Base-by-base conservation (phyloP, 2,329 filamentous ascomycete species). In the Phialemoniopsis sp. region DNA sequence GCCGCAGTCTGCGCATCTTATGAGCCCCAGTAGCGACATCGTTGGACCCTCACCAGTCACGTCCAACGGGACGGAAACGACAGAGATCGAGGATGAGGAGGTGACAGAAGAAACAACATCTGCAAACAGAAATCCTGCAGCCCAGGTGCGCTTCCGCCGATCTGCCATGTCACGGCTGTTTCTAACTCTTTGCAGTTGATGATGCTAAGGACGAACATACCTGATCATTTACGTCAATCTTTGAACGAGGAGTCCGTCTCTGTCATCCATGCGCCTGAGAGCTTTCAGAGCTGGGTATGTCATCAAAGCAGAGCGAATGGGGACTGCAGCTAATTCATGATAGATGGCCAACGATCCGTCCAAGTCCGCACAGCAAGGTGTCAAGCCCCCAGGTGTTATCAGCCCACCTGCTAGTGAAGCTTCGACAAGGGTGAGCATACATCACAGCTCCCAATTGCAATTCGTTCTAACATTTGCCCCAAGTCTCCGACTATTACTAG, bases 231-330 rank as follows among this genome's bases (percentile, higher is more conserved):
- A 58, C 67, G 81, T 56, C 72, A 73, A 37, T 66, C 67, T 38
- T 75, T 76, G 17, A 82, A 81, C 45, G 88, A 95, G 48, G 88
- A 90, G 49, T 84, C 89, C 17, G 76, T 88, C 38, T 96, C 90
- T 2, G 90, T 95, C 39, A 95, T 96, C 50, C 90, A 95, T 69
- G 88, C 87, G 13, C 89, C 90, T 0, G 75, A 88, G 47, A 87
- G 85, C 45, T 96, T 93, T 61, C 76, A 80, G 40, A 78, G 78
- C 50, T 95, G 93, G 77, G 87, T 93, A 60, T 56, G 77, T 58
- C 32, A 34, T 30, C 34, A 19, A 36, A 17, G 14, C 30, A n/a
- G 21, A 41, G 14, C 13, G 19, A 30, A 32, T 35, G n/a, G 29
- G 16, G 16, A 14, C 14, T 21, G 30, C 46, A 29, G 31, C 58